Conservation (phyloP, 139 green algal genomes). For the Deuterostichococcus epilithicus region DNA sequence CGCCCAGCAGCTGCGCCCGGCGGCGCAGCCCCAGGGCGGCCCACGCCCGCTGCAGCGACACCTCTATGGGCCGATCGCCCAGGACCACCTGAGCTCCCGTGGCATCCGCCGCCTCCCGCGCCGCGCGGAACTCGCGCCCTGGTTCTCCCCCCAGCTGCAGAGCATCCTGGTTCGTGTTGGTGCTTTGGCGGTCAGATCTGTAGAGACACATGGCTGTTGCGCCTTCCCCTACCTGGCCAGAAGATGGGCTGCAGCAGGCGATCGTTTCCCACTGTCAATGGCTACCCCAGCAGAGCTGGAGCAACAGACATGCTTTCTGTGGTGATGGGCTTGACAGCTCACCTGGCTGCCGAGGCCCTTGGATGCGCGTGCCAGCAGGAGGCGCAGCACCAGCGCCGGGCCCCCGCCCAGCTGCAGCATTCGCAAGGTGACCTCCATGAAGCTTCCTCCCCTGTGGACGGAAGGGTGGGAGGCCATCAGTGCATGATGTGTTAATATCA, state of each 20-base stretch:
- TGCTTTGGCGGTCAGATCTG: too few relatives aligned
- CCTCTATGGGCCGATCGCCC: constrained; percentile 80
- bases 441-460: constrained; percentile 22
- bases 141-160: constrained; percentile 26
- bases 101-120: constrained; percentile 42
- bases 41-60: constrained; percentile 72
- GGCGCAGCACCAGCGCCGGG: constrained; percentile 55
- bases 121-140: constrained; percentile 66
- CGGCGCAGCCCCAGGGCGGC: constrained; percentile 35
- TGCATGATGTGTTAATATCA: too few relatives aligned
- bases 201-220: not conserved
- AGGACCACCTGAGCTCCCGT: constrained; percentile 69
- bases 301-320: too few relatives aligned
- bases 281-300: too few relatives aligned
- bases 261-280: too few relatives aligned
- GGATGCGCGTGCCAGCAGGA: constrained; percentile 45
- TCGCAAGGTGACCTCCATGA: constrained; percentile 40
- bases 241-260: too few relatives aligned
- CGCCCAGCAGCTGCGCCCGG: constrained; percentile 30
- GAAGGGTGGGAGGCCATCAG: not conserved
- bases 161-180: not conserved
- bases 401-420: constrained; percentile 55
- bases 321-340: too few relatives aligned
- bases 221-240: too few relatives aligned
- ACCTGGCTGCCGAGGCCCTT: not conserved